These are phyloP conservation scores for Euphorbia celastroides DNA, from an alignment of 441 rosid genomes.

Conservation along the genomic window DNA sequence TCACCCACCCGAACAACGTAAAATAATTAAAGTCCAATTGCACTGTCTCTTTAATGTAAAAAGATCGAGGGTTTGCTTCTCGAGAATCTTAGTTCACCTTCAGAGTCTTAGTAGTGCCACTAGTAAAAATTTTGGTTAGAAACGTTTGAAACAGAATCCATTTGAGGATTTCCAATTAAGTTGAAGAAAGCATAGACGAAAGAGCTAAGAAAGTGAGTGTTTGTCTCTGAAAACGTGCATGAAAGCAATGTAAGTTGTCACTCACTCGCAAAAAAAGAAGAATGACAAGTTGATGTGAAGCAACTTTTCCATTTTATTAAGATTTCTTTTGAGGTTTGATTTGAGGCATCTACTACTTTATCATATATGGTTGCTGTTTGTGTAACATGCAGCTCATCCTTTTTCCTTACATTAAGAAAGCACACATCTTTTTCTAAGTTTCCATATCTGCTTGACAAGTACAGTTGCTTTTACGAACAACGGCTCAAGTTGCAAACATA, in stretches of 20 bases:
- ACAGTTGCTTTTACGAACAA: not conserved
- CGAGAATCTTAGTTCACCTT: too few species aligned
- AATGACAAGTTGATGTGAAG: not conserved
- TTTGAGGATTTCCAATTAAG: too few species aligned
- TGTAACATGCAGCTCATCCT: not conserved
- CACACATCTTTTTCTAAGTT: not conserved
- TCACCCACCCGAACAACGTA: not conserved
- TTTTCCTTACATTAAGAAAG: not conserved
- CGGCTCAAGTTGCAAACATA: not conserved
- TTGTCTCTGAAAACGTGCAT: not conserved
- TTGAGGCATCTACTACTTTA: not conserved
- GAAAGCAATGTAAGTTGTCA: constrained; percentile 6
- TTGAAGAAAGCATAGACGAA: not conserved
- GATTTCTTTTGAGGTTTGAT: not conserved
- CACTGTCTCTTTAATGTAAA: not conserved
- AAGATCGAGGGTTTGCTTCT: not conserved
- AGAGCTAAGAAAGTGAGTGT: not conserved
- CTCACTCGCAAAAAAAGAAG: not conserved
- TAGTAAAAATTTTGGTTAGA: too few species aligned
- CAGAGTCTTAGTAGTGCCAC: too few species aligned
- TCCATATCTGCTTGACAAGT: not conserved
- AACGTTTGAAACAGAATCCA: too few species aligned
- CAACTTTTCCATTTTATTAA: not conserved
- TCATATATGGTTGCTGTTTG: not conserved
- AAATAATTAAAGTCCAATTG: too few species aligned